phyloP scores from a whole-genome alignment of 106 monocot species.

The Dactylorhiza incarnata region DNA sequence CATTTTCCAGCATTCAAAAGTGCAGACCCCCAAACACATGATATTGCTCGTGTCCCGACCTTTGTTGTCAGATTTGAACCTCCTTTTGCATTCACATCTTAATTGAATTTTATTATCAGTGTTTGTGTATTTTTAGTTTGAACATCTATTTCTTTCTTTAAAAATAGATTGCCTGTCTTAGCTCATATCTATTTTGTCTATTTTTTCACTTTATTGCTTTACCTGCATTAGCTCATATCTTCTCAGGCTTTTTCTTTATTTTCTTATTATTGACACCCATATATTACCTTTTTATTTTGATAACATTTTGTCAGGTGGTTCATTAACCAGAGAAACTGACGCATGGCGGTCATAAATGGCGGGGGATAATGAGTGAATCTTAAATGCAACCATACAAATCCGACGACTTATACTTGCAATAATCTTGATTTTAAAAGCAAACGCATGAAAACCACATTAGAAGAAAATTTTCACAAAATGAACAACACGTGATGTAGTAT shows the following conservation, averaged over 20 bases:
- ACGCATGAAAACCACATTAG: no score
- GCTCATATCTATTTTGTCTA: background rate
- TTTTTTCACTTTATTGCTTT: background rate
- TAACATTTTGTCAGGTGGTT: background rate
- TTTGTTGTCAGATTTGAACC: constrained; percentile 46
- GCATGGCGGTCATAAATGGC: no score
- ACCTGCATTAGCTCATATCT: background rate
- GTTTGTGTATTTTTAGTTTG: background rate
- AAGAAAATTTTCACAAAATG: no score
- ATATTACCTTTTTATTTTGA: background rate
- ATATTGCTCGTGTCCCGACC: constrained; percentile 32
- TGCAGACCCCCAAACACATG: constrained; percentile 47
- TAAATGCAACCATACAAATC: no score
- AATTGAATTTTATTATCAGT: background rate
- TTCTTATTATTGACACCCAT: background rate
- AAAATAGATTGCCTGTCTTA: background rate
- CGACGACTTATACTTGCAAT: no score
- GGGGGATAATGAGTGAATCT: no score
- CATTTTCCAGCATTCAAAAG: constrained; percentile 39
- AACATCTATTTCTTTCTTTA: background rate
- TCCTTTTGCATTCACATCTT: background rate
- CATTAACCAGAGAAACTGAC: no score
- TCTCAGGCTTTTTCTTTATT: background rate
- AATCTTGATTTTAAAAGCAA: no score
- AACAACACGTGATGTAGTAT: no score